Evolutionary conservation across 306 rosid species (phyloP).

Genomic region (Citrullus amarus): DNA sequence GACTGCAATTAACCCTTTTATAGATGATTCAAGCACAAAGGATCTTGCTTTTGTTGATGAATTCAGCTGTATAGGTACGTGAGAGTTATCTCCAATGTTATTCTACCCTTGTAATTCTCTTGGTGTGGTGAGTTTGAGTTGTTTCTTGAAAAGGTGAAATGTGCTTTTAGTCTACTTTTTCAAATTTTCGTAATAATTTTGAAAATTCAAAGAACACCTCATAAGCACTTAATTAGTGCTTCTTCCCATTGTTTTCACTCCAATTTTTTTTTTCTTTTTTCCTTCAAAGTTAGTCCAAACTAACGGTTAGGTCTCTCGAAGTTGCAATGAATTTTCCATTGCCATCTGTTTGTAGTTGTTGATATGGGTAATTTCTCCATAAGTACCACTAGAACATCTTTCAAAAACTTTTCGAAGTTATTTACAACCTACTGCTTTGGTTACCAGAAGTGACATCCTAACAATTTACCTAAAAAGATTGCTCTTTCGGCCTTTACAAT

Average conservation of each 20-base stretch:
- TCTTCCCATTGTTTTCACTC: not conserved
- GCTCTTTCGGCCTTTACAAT: not conserved
- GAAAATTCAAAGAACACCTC: not conserved
- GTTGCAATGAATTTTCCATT: not conserved
- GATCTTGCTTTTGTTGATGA: constrained; percentile 91
- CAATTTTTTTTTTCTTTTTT: no score
- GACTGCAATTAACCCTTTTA: constrained; percentile 75
- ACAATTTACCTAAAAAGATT: not conserved
- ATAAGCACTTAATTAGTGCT: not conserved
- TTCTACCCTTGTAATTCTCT: not conserved
- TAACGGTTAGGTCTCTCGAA: not conserved
- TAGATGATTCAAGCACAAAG: constrained; percentile 45
- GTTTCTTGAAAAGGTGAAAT: not conserved
- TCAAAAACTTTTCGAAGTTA: not conserved
- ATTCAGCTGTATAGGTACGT: constrained; percentile 86
- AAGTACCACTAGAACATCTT: not conserved
- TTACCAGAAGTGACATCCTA: not conserved
- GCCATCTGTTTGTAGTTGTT: not conserved
- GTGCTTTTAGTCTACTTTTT: not conserved
- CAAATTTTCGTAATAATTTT: not conserved
- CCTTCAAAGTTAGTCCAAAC: not conserved
- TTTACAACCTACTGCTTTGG: not conserved
- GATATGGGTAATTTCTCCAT: not conserved
- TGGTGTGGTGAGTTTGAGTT: not conserved
- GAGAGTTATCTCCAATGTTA: not conserved